A percentile compares a stretch with the other conserved stretches of the same genome.
Conservation (phyloP, 192 early-diverging fungal species). For the Umbelopsis sp. region DNA sequence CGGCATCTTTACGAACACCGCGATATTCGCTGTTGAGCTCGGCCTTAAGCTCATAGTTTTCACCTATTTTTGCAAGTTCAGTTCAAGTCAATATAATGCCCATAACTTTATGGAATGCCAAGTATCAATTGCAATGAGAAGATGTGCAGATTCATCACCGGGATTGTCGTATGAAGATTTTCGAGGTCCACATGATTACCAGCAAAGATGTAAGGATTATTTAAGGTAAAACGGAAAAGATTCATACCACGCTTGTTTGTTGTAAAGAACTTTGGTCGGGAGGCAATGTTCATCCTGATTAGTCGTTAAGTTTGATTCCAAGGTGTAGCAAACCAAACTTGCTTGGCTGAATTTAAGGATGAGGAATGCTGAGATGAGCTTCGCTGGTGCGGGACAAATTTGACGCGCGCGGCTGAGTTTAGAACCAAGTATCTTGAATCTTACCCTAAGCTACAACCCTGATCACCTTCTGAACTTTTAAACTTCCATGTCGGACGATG, state of each 20-base stretch:
- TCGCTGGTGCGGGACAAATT: background rate
- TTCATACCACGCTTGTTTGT: slow-evolving; percentile 71
- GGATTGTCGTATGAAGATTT: background rate
- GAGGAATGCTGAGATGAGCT: slow-evolving; percentile 21
- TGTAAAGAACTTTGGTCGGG: slow-evolving; percentile 72
- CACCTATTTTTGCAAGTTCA: slow-evolving; percentile 57
- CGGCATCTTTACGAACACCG: slow-evolving; percentile 94
- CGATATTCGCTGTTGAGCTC: slow-evolving; percentile 98
- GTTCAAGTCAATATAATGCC: background rate
- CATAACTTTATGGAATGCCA: background rate
- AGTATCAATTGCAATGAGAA: background rate
- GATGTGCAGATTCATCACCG: background rate
- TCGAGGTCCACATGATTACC: background rate
- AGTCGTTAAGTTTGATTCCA: background rate
- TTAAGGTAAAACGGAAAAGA: background rate
- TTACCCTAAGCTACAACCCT: too few relatives aligned
- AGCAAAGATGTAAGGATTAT: background rate
- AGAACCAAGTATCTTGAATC: background rate
- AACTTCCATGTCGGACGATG: slow-evolving; percentile 12
- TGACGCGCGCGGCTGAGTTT: slow-evolving; percentile 17
- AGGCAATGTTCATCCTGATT: slow-evolving; percentile 22
- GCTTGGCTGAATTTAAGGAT: slow-evolving; percentile 1
- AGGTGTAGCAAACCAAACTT: slow-evolving; percentile 1
- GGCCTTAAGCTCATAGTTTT: slow-evolving; percentile 97
- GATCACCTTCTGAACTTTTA: background rate